Evolutionary conservation across 2,329 filamentous ascomycete genomes (phyloP), one percentile per base, ranked within the genome.

Genomic region (Fusarium hainanense): DNA sequence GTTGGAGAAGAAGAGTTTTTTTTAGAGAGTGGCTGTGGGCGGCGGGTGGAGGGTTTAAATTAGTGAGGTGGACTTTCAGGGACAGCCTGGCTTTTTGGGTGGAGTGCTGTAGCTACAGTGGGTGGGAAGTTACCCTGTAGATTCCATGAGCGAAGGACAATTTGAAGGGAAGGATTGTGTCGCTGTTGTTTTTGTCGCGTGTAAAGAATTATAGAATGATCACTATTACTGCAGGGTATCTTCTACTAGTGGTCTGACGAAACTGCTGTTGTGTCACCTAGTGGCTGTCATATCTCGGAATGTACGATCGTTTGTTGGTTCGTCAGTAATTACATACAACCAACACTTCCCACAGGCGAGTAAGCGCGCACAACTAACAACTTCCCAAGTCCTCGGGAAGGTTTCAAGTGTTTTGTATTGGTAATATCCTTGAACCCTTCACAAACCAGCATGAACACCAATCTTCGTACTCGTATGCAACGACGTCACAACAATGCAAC

Each of bases 61-160:
- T 44, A 51, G 32, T 41, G 58, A 51, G 32, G 49, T 56, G 60
- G 58, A 27, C 11, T 56, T 4, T 23, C 43, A 52, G 59, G 50
- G 59, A 58, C 61, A 63, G 58, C 34, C 60, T 63, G 60, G 60
- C 59, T 43, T 62, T 27, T 62, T 28, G 27, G 16, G n/a, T 43
- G 50, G 13, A 7, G 4, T 37, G 32, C 16, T 37, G 21, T 44
- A 34, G 37, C 6, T 42, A 40, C 7, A 10, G 21, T 18, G 23
- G 20, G 2, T 6, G 23, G 32, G 10, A 20, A 14, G 27, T 11
- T 57, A 63, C 60, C 58, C 58, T 63, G 27, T 13, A 63, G 20
- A 9, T 20, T n/a, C 21, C 21, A 21, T 21, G 25, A 27, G 25
- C 3, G 25, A 27, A 27, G 25, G 10, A 27, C 25, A 27, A 27